These are phyloP conservation scores for Ceratobasidium sp. DNA, from an alignment of 1,284 basidiomycete species.

Conservation along the genomic window DNA sequence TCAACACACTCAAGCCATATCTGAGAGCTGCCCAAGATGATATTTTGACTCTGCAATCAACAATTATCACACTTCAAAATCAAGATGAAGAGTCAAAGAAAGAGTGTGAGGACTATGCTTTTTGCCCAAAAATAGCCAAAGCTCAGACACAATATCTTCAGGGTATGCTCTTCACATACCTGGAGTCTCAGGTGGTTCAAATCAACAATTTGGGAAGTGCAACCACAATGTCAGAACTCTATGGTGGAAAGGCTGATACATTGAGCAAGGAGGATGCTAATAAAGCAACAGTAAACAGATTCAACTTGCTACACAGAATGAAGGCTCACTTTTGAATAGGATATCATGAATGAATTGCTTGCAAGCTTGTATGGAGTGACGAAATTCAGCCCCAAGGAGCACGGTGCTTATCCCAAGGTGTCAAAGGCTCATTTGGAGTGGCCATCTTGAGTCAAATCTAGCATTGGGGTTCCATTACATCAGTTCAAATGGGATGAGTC, in stretches of 20 bases:
- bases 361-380: background rate
- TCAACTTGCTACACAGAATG: background rate
- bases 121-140: background rate
- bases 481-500: background rate
- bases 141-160: background rate
- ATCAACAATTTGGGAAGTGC: background rate
- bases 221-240: background rate
- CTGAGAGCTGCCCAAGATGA: background rate
- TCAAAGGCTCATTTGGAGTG: constrained; percentile 1
- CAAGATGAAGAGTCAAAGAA: background rate
- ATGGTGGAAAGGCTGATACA: background rate
- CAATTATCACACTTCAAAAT: background rate
- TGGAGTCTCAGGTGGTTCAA: background rate
- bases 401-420: background rate
- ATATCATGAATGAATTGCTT: background rate
- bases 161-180: background rate
- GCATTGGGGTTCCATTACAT: background rate
- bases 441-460: background rate
- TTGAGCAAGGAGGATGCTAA: background rate
- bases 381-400: background rate
- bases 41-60: background rate
- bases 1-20: too few relatives aligned
- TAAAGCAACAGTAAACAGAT: background rate
- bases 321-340: background rate
- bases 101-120: background rate